phyloP scores from a whole-genome alignment of 2,329 filamentous ascomycete species.

The Cladosporium sp. region DNA sequence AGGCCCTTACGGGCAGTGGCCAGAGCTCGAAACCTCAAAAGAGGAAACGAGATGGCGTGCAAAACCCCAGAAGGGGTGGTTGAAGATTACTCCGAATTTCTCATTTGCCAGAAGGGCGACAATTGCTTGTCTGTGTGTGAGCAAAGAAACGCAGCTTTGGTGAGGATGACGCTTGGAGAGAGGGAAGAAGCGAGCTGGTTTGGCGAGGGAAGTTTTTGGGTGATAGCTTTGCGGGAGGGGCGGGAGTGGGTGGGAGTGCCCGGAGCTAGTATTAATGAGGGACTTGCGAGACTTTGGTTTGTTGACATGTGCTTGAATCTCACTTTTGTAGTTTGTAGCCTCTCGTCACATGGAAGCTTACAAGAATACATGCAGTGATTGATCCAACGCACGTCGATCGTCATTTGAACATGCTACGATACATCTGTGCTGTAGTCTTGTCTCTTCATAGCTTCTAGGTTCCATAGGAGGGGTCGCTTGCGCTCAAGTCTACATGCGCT shows the following conservation, averaged over 20 bases:
- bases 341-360: not conserved
- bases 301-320: not conserved
- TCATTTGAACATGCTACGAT: too few species aligned
- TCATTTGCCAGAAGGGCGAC: constrained; percentile 65
- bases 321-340: not conserved
- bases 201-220: constrained; percentile 38
- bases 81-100: constrained; percentile 99
- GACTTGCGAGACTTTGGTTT: not conserved
- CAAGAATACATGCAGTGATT: too few species aligned
- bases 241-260: not conserved
- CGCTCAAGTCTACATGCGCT: too few species aligned
- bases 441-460: too few species aligned
- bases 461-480: too few species aligned
- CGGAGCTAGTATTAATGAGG: not conserved
- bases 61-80: constrained; percentile 5
- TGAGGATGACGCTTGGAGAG: constrained; percentile 71
- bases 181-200: constrained; percentile 30
- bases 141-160: constrained; percentile 96
- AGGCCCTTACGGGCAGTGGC: constrained; percentile 78
- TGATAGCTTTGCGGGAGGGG: not conserved
- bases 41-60: constrained; percentile 15
- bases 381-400: too few species aligned
- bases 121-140: constrained; percentile 61
- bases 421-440: too few species aligned
- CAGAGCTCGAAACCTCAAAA: constrained; percentile 28